A percentile compares a stretch with the other conserved stretches of the same genome.
Conservation (phyloP, 2,329 filamentous ascomycete genomes). For the Sarocladiaceae sp. region DNA sequence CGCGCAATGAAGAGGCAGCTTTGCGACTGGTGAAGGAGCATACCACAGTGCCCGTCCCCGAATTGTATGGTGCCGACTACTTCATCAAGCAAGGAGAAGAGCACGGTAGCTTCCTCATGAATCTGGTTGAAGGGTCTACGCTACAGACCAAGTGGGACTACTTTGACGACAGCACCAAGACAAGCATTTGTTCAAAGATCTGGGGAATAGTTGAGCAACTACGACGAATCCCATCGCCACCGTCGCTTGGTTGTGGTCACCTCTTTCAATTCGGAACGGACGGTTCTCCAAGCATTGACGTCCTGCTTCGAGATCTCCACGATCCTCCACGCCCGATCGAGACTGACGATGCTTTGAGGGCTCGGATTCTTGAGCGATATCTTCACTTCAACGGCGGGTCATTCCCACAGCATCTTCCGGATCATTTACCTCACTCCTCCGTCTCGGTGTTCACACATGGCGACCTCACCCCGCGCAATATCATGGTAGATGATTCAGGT, state of each 20-base stretch:
- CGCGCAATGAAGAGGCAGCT: no score
- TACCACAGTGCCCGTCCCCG: no score
- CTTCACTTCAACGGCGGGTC: background rate
- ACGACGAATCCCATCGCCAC: background rate
- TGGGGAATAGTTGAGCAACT: background rate
- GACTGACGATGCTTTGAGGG: background rate
- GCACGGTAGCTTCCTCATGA: background rate
- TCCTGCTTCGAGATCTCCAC: background rate
- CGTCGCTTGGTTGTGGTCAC: background rate
- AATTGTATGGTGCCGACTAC: background rate
- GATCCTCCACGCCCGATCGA: background rate
- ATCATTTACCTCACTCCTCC: background rate
- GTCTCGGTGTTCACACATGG: slow-evolving; percentile 16
- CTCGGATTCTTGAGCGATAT: background rate
- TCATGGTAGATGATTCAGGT: slow-evolving; percentile 15
- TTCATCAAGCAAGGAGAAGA: background rate
- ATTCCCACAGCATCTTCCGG: background rate
- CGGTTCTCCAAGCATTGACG: background rate
- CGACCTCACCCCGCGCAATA: slow-evolving; percentile 16
- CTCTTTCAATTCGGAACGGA: background rate
- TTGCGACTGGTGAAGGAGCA: no score
- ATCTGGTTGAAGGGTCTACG: background rate
- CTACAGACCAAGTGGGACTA: background rate
- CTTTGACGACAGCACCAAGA: background rate
- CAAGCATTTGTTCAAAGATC: background rate